Percentiles rank a stretch among this genome's conserved stretches.
phyloP scores from a whole-genome alignment of 768 basidiomycete species.

The Asterophora parasitica region DNA sequence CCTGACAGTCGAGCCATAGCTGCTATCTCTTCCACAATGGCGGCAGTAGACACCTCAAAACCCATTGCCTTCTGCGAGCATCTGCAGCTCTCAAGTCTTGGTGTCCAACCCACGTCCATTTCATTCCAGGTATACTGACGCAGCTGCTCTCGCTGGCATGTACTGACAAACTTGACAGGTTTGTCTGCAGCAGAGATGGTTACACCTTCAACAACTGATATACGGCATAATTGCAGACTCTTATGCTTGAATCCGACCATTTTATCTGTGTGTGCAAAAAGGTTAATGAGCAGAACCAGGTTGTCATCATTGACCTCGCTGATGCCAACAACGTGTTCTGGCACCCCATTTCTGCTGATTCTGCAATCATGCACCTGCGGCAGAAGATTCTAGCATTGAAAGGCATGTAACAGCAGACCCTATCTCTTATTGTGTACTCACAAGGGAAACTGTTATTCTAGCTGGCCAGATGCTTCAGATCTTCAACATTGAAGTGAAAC shows the following conservation, averaged over 20 bases:
- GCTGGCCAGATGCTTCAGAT: constrained; percentile 93
- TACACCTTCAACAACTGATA: constrained; percentile 5
- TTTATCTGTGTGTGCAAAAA: constrained; percentile 98
- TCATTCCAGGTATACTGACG: constrained; percentile 81
- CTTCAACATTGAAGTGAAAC: constrained; percentile 97
- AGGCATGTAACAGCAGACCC: constrained; percentile 46
- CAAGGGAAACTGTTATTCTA: constrained; percentile 26
- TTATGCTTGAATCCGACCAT: constrained; percentile 96
- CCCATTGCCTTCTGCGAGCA: constrained; percentile 90
- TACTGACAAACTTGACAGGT: constrained; percentile 28
- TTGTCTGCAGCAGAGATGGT: constrained; percentile 16
- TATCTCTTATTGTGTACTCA: constrained; percentile 7
- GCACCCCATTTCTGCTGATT: constrained; percentile 95
- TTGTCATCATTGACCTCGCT: constrained; percentile 96
- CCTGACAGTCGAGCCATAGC: constrained; percentile 10
- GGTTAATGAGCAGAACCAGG: constrained; percentile 91
- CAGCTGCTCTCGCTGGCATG: constrained; percentile 30
- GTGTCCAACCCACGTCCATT: constrained; percentile 94
- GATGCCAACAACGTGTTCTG: constrained; percentile 97
- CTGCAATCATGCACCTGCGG: constrained; percentile 96
- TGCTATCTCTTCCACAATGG: constrained; percentile 30
- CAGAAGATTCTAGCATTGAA: constrained; percentile 97
- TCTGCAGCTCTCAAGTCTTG: constrained; percentile 90
- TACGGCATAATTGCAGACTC: constrained; percentile 45
- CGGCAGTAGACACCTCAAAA: constrained; percentile 52